These are phyloP conservation scores for Adansonia rubrostipa DNA, from an alignment of 441 rosid species.

Conservation along the genomic window DNA sequence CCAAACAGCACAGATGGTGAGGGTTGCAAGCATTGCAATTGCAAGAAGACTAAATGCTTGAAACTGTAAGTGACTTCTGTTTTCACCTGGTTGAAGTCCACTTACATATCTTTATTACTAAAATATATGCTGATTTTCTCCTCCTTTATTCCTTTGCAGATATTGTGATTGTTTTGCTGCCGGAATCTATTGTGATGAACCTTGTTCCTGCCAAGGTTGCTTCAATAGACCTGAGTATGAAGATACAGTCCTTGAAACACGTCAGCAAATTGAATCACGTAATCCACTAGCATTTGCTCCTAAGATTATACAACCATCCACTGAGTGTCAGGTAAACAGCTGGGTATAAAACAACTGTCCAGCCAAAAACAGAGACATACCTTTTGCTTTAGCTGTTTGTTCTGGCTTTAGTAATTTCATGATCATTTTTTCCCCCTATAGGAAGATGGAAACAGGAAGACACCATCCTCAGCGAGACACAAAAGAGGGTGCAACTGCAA, in stretches of 20 bases:
- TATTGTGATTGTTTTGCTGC: slow-evolving; percentile 81
- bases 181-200: slow-evolving; percentile 57
- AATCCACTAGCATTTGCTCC: slow-evolving; percentile 78
- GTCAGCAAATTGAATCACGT: slow-evolving; percentile 63
- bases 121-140: neutral
- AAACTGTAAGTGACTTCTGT: slow-evolving; percentile 58
- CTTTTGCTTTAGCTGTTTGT: slow-evolving; percentile 5
- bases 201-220: slow-evolving; percentile 69
- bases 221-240: slow-evolving; percentile 60
- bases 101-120: slow-evolving; percentile 5
- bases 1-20: slow-evolving; percentile 36
- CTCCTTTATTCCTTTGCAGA: slow-evolving; percentile 40
- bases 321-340: slow-evolving; percentile 34
- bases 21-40: slow-evolving; percentile 67
- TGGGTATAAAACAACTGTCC: slow-evolving; percentile 30
- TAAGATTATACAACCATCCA: slow-evolving; percentile 45
- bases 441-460: slow-evolving; percentile 45
- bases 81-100: slow-evolving; percentile 3
- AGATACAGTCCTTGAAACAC: slow-evolving; percentile 55
- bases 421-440: slow-evolving; percentile 32
- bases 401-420: slow-evolving; percentile 25
- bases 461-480: slow-evolving; percentile 61
- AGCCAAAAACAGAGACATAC: neutral
- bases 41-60: slow-evolving; percentile 69
- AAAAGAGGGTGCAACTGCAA: slow-evolving; percentile 78